A percentile compares a stretch with the other conserved stretches of the same genome.
These are phyloP conservation scores for Scortechinia acanthostroma DNA, from an alignment of 2,329 filamentous ascomycete genomes.

Conservation along the genomic window DNA sequence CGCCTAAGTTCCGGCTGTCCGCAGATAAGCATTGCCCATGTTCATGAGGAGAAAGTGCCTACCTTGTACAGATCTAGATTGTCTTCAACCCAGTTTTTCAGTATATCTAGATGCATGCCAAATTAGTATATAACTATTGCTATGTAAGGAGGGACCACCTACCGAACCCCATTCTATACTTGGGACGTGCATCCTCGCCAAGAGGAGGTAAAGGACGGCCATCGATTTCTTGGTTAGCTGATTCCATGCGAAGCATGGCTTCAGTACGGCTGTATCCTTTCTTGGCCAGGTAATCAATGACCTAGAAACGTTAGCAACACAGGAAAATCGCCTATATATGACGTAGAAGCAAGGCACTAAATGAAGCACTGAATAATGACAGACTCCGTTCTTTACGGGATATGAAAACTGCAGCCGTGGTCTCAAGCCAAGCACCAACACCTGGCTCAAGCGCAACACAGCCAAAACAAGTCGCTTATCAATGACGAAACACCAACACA, in stretches of 20 bases:
- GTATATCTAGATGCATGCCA: conserved; percentile 26
- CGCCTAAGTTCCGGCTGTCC: conserved; percentile 46
- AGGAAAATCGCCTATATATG: background rate
- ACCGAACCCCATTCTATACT: conserved; percentile 48
- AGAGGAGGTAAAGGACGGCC: conserved; percentile 41
- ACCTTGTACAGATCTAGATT: conserved; percentile 57
- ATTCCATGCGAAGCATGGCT: conserved; percentile 59
- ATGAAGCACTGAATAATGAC: background rate
- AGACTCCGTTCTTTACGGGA: too few species aligned
- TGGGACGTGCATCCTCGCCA: conserved; percentile 46
- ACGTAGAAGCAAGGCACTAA: background rate
- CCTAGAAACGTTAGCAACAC: conserved; percentile 28
- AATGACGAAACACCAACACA: background rate
- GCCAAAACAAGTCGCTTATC: too few species aligned
- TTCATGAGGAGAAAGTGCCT: too few species aligned
- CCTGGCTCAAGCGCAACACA: too few species aligned
- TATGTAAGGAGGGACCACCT: too few species aligned
- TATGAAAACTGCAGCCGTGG: too few species aligned
- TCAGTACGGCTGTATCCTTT: conserved; percentile 62
- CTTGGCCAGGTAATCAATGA: conserved; percentile 63
- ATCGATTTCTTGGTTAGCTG: conserved; percentile 47
- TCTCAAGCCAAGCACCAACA: too few species aligned
- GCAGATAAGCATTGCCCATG: too few species aligned
- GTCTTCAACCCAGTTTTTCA: conserved; percentile 53
- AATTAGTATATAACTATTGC: background rate